These are phyloP conservation scores for Boletus subcaerulescens DNA, from an alignment of 768 basidiomycete genomes.

Conservation along the genomic window DNA sequence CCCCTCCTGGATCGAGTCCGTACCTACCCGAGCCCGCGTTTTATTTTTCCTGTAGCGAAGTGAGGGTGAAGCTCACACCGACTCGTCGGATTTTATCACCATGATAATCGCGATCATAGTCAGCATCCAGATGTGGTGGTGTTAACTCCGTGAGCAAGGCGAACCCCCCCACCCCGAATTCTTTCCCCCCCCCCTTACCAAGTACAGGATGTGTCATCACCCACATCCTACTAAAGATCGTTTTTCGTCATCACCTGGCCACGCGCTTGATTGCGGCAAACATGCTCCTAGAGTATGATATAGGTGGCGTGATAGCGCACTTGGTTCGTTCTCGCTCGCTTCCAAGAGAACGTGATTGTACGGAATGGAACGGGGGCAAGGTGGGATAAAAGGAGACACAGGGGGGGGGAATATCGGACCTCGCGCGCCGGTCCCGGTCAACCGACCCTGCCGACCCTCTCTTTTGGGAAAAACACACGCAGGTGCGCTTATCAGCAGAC, in stretches of 20 bases:
- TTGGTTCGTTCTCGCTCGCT: not conserved
- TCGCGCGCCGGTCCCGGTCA: not conserved
- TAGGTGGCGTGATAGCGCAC: not conserved
- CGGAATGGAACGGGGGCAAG: not conserved
- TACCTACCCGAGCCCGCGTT: not conserved
- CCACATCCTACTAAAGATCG: too few species aligned
- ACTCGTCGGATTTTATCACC: not conserved
- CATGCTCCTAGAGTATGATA: too few species aligned
- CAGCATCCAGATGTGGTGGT: not conserved
- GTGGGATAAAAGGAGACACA: not conserved
- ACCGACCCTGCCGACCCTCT: not conserved
- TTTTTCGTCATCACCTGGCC: too few species aligned
- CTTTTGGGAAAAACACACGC: not conserved
- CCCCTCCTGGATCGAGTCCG: not conserved
- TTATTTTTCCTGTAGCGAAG: constrained; percentile 13
- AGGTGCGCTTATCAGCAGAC: not conserved
- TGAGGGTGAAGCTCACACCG: constrained; percentile 20
- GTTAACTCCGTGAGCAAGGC: too few species aligned
- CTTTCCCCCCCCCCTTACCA: too few species aligned
- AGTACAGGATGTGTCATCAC: too few species aligned
- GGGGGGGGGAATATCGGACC: not conserved
- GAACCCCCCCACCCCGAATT: too few species aligned
- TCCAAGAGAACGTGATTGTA: not conserved
- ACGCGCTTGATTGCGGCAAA: too few species aligned
- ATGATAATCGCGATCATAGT: not conserved